Conservation (phyloP, 2,329 filamentous ascomycete genomes). For the Graphilbum sp. region DNA sequence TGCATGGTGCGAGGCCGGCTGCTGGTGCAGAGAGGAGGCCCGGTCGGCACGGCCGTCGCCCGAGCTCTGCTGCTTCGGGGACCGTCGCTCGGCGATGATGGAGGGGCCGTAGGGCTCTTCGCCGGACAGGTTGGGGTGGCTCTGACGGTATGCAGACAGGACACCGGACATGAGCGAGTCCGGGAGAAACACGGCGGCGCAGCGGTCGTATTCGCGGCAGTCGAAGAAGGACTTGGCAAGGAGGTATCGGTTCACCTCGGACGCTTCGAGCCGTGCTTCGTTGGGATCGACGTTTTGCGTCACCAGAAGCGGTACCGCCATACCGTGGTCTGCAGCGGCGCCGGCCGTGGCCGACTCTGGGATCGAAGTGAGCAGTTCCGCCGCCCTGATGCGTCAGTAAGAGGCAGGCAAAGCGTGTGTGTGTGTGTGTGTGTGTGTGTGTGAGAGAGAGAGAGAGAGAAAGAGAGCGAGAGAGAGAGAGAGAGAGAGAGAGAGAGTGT, state of each 20-base stretch:
- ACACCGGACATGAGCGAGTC: constrained; percentile 57
- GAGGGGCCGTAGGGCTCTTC: not conserved
- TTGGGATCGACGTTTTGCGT: constrained; percentile 46
- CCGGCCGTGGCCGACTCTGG: constrained; percentile 37
- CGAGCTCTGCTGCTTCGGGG: not conserved
- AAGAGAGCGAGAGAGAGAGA: too few species aligned
- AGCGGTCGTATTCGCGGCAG: constrained; percentile 87
- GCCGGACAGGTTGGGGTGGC: constrained; percentile 7
- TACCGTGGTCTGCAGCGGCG: constrained; percentile 27
- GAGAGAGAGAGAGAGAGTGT: too few species aligned
- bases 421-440: too few species aligned
- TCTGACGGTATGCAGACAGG: constrained; percentile 30
- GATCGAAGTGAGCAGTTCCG: constrained; percentile 80
- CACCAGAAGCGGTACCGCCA: constrained; percentile 22
- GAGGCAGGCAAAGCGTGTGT: too few species aligned
- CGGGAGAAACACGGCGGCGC: constrained; percentile 77
- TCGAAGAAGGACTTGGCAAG: constrained; percentile 91
- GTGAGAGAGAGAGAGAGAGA: too few species aligned
- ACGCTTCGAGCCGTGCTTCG: constrained; percentile 61
- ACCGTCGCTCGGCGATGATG: not conserved
- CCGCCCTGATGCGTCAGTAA: constrained; percentile 46
- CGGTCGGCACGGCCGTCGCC: not conserved
- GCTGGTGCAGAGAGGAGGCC: not conserved
- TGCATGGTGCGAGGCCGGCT: not conserved
- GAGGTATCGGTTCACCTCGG: constrained; percentile 69